A percentile compares a stretch with the other conserved stretches of the same genome.
Conservation (phyloP, 345 rosid species). For the Lagerstroemia speciosa region DNA sequence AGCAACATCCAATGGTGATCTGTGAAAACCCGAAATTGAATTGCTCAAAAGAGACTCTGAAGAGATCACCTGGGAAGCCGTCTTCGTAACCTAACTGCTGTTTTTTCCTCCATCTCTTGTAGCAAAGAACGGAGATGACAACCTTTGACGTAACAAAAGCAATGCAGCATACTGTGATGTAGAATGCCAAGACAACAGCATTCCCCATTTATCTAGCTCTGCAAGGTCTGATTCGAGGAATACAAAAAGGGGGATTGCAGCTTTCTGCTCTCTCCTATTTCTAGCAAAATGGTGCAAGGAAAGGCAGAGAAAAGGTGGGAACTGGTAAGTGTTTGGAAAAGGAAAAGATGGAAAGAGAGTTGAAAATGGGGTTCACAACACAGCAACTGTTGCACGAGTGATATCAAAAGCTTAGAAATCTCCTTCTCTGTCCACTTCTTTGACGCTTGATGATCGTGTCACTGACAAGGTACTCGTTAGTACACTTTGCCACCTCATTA, state of each 20-base stretch:
- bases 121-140: slow-evolving; percentile 50
- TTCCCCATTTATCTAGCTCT: slow-evolving; percentile 34
- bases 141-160: slow-evolving; percentile 59
- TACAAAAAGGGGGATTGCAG: not conserved
- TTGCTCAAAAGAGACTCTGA: not conserved
- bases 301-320: not conserved
- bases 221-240: not conserved
- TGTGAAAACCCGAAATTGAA: not conserved
- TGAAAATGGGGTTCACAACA: not conserved
- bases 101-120: slow-evolving; percentile 57
- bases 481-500: not conserved
- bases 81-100: slow-evolving; percentile 31
- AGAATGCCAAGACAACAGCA: slow-evolving; percentile 35
- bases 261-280: not conserved
- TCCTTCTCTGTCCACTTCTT: not conserved
- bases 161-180: slow-evolving; percentile 50
- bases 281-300: not conserved
- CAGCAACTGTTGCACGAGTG: not conserved
- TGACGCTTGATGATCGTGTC: slow-evolving; percentile 6
- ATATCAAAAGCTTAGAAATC: not conserved
- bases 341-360: not conserved
- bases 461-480: slow-evolving; percentile 7
- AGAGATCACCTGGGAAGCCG: slow-evolving; percentile 40
- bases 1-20: not conserved
- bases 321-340: not conserved